Evolutionary conservation across 768 basidiomycete species (phyloP).

Genomic region (Termitomyces sp.): DNA sequence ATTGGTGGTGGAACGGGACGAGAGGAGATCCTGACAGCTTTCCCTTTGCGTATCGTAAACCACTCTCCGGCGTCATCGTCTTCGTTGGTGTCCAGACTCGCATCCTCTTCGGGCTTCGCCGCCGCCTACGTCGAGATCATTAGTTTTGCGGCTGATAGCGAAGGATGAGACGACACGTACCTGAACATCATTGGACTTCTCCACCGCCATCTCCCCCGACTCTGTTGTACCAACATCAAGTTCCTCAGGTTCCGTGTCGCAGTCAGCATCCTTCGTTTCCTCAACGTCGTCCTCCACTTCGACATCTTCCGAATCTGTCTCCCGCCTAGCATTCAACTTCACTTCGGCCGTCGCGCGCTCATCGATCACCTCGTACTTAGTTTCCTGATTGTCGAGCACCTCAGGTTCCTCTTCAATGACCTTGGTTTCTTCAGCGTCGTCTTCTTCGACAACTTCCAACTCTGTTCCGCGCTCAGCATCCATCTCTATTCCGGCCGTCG

Average conservation of each 20-base stretch:
- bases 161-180: not conserved
- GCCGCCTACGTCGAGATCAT: too few species aligned
- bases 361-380: too few species aligned
- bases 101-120: not conserved
- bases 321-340: not conserved
- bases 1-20: not conserved
- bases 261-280: not conserved
- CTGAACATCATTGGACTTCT: not conserved
- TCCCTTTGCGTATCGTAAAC: not conserved
- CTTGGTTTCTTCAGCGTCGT: not conserved
- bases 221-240: too few species aligned
- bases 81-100: not conserved
- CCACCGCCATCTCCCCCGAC: not conserved
- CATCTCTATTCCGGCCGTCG: too few species aligned
- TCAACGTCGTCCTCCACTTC: too few species aligned
- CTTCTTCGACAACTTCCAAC: too few species aligned
- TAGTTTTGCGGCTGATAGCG: not conserved
- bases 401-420: not conserved
- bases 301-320: not conserved
- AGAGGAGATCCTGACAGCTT: not conserved
- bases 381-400: too few species aligned
- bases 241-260: too few species aligned
- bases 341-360: too few species aligned
- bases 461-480: too few species aligned
- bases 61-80: not conserved